Evolutionary conservation across 75 land plant species (phyloP), one percentile per base, ranked within the genome.

Genomic region (Larix kaempferi): DNA sequence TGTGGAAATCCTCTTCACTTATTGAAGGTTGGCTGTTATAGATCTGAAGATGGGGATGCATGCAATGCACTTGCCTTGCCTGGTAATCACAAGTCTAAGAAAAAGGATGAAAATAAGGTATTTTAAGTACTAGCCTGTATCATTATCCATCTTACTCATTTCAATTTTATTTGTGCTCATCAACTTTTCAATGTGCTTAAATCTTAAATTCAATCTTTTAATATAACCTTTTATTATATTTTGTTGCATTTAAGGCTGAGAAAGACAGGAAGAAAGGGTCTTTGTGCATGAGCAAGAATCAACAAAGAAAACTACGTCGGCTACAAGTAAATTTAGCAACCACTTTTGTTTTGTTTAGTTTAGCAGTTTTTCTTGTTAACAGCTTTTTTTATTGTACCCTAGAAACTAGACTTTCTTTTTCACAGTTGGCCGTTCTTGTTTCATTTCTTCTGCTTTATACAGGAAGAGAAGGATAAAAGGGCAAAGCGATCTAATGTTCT

Each of bases 391-490:
- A 10, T 49, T 49, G 15, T 14, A 10, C 5, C 56, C 54, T 13
- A 17, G 13, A 77, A 26, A 77, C 37, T 39, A 56, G 7, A 35
- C 7, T 66, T 23, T 76, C 2, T 33, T 63, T 56, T 37, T 59
- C 27, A 16, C 16, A 4, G 17, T 35, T 25, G 0, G 60, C 4
- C 3, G 57, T 80, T 63, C 33, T 37, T n/a, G 26, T 21, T 44
- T 21, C 22, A 22, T 25, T 67, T 13, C 14, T 19, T 26, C 63
- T 83, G 16, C 23, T 76, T 29, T 73, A n/a, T 79, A 59, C 63
- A 95, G 96, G 89, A 93, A 64, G 94, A 90, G 83, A 89, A 94
- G 89, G 92, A 87, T 76, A 91, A 83, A 86, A 84, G 82, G 76
- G 69, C 73, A 3, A 54, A 82, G 76, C 80, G 82, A n/a, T 77